Conservation (phyloP, 225 moss, liverwort and hornwort species). For the Ulota crispa region DNA sequence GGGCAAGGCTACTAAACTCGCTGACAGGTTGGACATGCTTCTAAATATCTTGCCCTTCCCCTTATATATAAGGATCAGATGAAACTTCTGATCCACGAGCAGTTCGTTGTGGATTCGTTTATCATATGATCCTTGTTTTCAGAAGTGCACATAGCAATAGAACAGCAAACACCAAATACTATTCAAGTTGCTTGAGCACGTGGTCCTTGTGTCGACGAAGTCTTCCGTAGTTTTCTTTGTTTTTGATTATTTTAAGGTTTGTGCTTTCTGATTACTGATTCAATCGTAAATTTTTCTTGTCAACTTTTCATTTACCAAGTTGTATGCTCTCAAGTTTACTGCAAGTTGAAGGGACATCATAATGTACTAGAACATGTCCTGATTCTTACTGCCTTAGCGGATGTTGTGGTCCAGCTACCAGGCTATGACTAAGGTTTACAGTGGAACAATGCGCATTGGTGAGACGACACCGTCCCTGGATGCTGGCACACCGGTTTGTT, state of each 20-base stretch:
- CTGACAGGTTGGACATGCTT: slow-evolving; percentile 64
- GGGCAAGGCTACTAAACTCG: slow-evolving; percentile 93
- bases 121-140: neutral
- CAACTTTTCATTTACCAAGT: neutral
- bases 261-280: neutral
- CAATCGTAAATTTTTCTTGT: neutral
- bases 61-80: neutral
- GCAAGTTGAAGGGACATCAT: neutral
- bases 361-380: neutral
- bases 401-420: slow-evolving; percentile 62
- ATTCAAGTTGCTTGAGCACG: neutral
- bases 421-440: slow-evolving; percentile 93
- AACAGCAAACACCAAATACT: neutral
- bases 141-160: neutral
- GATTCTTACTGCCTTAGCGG: slow-evolving; percentile 1
- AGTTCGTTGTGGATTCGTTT: neutral
- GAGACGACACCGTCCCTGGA: slow-evolving; percentile 89
- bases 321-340: neutral
- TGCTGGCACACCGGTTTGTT: slow-evolving; percentile 78
- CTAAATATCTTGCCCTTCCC: neutral
- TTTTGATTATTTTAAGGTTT: neutral
- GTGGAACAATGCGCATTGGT: slow-evolving; percentile 84
- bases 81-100: neutral
- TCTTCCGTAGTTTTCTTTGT: neutral
- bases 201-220: neutral